A percentile compares a stretch with the other conserved stretches of the same genome.
These are phyloP conservation scores for Fraxinus anomala DNA, from an alignment of 257 asterid species.

Conservation along the genomic window DNA sequence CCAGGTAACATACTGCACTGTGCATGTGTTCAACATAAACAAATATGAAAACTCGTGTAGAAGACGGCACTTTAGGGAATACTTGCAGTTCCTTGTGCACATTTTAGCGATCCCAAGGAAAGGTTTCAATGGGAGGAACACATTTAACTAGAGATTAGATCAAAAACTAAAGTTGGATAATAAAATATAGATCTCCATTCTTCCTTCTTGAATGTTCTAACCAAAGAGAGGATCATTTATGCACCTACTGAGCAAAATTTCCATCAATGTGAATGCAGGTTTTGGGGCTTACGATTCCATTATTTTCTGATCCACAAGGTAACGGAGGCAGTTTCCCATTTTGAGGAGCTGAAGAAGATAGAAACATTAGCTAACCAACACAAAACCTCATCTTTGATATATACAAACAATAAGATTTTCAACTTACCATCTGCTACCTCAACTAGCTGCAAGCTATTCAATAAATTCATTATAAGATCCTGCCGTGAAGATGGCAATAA, in stretches of 20 bases:
- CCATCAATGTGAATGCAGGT: background rate
- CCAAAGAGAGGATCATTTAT: background rate
- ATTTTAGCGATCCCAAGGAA: background rate
- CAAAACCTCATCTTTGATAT: background rate
- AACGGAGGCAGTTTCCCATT: slow-evolving; percentile 74
- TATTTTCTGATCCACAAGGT: slow-evolving; percentile 67
- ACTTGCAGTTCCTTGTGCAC: background rate
- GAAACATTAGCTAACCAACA: slow-evolving; percentile 21
- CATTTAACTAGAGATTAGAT: background rate
- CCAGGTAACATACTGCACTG: background rate
- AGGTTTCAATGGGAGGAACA: background rate
- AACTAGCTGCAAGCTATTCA: slow-evolving; percentile 74
- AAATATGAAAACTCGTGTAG: background rate
- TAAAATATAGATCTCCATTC: background rate
- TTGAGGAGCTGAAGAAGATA: slow-evolving; percentile 58
- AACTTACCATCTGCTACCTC: slow-evolving; percentile 73
- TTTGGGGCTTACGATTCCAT: slow-evolving; percentile 17
- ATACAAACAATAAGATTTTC: slow-evolving; percentile 21
- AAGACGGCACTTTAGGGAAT: background rate
- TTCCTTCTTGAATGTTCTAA: background rate
- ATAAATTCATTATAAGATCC: slow-evolving; percentile 82
- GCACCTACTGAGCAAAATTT: background rate
- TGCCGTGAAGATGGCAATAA: slow-evolving; percentile 37
- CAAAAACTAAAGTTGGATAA: background rate
- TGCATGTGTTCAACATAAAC: background rate